Evolutionary conservation across 352 stramenopile genomes (phyloP).

Genomic region (Albugo candida): DNA sequence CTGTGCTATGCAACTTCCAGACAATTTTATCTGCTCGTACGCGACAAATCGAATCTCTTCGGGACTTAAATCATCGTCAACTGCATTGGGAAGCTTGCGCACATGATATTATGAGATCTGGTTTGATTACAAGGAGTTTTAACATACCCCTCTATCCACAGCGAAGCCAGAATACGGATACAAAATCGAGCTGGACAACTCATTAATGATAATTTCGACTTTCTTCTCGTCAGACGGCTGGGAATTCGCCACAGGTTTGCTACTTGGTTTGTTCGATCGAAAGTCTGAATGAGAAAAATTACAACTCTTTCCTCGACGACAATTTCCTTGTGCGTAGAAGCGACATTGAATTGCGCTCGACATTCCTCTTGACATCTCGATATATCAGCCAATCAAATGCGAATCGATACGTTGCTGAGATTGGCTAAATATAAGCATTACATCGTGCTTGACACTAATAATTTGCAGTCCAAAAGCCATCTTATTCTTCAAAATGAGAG

Average conservation of each 20-base stretch:
- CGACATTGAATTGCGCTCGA: constrained; percentile 18
- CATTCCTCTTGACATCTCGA: neutral
- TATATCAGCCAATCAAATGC: too few relatives aligned
- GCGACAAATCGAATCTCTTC: constrained; percentile 43
- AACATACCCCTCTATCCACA: constrained; percentile 35
- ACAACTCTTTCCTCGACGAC: constrained; percentile 38
- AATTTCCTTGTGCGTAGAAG: constrained; percentile 58
- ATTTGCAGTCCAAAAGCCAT: too few relatives aligned
- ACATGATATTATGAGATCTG: neutral
- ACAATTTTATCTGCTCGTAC: constrained; percentile 32
- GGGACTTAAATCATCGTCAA: constrained; percentile 31
- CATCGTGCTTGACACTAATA: too few relatives aligned
- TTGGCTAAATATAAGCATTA: too few relatives aligned
- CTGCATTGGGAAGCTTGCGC: constrained; percentile 27
- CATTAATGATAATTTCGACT: constrained; percentile 27
- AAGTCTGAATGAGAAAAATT: constrained; percentile 29
- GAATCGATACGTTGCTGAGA: too few relatives aligned
- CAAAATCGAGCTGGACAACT: constrained; percentile 25
- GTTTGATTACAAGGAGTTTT: constrained; percentile 13
- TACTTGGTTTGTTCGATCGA: too few relatives aligned
- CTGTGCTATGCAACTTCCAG: constrained; percentile 19
- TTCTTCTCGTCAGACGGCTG: too few relatives aligned
- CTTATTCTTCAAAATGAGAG: too few relatives aligned
- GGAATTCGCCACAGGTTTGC: too few relatives aligned
- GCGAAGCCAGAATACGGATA: constrained; percentile 50